These are phyloP conservation scores for Pseudogymnoascus sp. DNA, from an alignment of 2,329 filamentous ascomycete genomes.

Conservation along the genomic window DNA sequence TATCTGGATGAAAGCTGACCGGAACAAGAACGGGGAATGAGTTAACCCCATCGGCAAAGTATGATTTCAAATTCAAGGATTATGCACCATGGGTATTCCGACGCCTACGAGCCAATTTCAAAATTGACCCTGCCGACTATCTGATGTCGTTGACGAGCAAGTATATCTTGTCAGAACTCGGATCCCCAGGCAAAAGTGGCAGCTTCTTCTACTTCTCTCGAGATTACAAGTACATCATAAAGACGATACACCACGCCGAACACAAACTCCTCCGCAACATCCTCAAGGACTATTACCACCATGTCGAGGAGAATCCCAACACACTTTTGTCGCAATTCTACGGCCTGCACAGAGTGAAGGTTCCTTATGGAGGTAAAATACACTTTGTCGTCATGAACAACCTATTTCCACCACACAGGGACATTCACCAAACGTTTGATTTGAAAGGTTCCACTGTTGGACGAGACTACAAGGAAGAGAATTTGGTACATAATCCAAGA, in stretches of 20 bases:
- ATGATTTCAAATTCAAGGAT: constrained; percentile 99
- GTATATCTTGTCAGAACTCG: constrained; percentile 95
- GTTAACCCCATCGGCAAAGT: constrained; percentile 94
- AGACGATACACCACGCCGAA: constrained; percentile 95
- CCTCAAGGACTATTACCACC: constrained; percentile 84
- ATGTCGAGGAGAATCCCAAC: constrained; percentile 89
- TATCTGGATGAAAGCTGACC: constrained; percentile 29
- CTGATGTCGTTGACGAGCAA: constrained; percentile 97
- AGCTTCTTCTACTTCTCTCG: constrained; percentile 99
- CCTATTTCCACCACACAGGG: constrained; percentile 90
- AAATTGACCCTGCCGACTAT: constrained; percentile 92
- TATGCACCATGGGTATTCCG: constrained; percentile 99
- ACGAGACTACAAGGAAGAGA: constrained; percentile 82
- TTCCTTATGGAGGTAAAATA: constrained; percentile 95
- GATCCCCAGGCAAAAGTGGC: constrained; percentile 94
- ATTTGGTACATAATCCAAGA: constrained; percentile 78
- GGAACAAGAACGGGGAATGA: constrained; percentile 77
- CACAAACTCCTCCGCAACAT: constrained; percentile 82
- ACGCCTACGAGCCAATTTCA: constrained; percentile 78
- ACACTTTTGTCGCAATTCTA: constrained; percentile 97
- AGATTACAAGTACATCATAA: constrained; percentile 99
- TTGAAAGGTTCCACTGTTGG: constrained; percentile 94
- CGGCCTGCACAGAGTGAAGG: constrained; percentile 93
- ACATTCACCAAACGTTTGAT: constrained; percentile 96
- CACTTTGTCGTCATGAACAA: constrained; percentile 99